Conservation (phyloP, 352 stramenopile genomes). For the Aphanomyces stellatus region DNA sequence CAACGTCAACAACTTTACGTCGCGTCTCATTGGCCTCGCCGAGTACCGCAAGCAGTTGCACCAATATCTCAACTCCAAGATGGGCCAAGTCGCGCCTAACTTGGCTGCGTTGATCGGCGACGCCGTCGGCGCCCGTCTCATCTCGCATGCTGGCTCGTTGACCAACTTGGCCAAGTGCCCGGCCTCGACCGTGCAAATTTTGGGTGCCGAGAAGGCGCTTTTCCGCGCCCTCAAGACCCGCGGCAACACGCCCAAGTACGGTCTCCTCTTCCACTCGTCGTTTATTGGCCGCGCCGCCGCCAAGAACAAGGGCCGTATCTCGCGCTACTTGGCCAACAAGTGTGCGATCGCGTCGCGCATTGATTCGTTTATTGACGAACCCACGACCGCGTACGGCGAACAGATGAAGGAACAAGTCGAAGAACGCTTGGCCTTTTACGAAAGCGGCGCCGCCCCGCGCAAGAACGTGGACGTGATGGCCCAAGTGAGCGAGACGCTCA, state of each 20-base stretch:
- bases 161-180: constrained; percentile 99
- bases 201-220: constrained; percentile 99
- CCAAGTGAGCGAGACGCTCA: constrained; percentile 89
- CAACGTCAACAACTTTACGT: constrained; percentile 99
- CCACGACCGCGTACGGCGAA: constrained; percentile 95
- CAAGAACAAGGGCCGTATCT: constrained; percentile 99
- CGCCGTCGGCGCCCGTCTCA: constrained; percentile 97
- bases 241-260: constrained; percentile 99
- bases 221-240: constrained; percentile 99
- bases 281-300: constrained; percentile 98
- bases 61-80: constrained; percentile 94
- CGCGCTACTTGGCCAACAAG: constrained; percentile 99
- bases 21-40: constrained; percentile 96
- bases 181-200: constrained; percentile 99
- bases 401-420: constrained; percentile 99
- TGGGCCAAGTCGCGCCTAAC: constrained; percentile 98
- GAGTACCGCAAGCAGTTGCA: constrained; percentile 96
- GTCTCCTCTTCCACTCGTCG: constrained; percentile 99
- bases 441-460: constrained; percentile 94
- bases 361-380: constrained; percentile 97
- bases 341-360: constrained; percentile 99
- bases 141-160: constrained; percentile 98
- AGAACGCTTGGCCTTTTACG: constrained; percentile 98
- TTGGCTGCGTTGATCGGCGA: constrained; percentile 98
- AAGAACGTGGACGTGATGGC: constrained; percentile 99